Base-by-base conservation (phyloP, 2,329 filamentous ascomycete species). In the Colletotrichum somersetense region DNA sequence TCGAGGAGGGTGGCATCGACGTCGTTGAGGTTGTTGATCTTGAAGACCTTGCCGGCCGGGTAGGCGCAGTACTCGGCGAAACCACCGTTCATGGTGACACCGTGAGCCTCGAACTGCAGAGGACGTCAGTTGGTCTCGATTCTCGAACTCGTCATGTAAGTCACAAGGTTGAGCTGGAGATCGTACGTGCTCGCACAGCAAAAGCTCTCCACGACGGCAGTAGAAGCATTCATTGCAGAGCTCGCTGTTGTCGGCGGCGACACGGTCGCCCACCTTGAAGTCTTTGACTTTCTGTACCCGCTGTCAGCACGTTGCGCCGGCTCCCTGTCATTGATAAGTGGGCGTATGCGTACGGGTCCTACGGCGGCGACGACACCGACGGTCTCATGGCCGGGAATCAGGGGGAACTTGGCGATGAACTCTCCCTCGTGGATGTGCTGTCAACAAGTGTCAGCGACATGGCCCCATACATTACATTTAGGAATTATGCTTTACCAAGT, bases 141-240 rank as follows among this genome's bases (percentile, higher is more conserved):
- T 30, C 23, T 33, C 18, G n/a, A 55, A 35, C 38, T 11, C 14
- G 23, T n/a, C 30, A 66, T 68, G n/a, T 56, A n/a, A 62, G 56
- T 61, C 35, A 26, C 10, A 18, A 18, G 14, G 56, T 40, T 42
- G n/a, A 11, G 10, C 23, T n/a, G 38, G 33, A 1, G 20, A n/a
- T 14, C 80, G 68, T 67, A 82, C 79, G 75, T 91, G 86, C 80
- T 92, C 91, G 80, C 91, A 94, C 67, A 93, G 87, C 58, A 93
- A 82, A 40, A 89, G 85, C 78, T 93, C 87, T 64, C 91, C 91
- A 68, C 90, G 88, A 74, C 89, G 88, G 83, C 91, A 93, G 84
- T 93, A 92, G 85, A 92, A 92, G 83, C 91, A 93, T 80, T 91
- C 88, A 61, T 88, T 89, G 81, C 91, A 93, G 55, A 92, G 87